Evolutionary conservation across 345 rosid genomes (phyloP).

Genomic region (Nephelium lappaceum): DNA sequence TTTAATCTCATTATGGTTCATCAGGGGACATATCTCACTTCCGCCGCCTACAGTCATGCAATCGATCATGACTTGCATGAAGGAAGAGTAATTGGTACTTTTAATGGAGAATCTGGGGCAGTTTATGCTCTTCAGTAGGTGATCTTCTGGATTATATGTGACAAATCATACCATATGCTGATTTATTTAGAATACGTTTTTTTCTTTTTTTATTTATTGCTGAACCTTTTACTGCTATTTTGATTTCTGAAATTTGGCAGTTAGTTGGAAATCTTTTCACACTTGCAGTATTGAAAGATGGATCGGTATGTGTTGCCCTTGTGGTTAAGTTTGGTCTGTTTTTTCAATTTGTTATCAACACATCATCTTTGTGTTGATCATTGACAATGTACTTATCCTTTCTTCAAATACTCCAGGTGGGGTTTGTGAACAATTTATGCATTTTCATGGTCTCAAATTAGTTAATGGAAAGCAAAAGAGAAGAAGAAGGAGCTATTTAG

Average conservation of each 20-base stretch:
- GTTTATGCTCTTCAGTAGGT: conserved; percentile 88
- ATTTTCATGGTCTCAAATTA: background rate
- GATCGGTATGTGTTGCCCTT: conserved; percentile 42
- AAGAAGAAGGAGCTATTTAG: background rate
- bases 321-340: background rate
- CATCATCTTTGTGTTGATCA: background rate
- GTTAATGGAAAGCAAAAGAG: background rate
- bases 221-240: conserved; percentile 6
- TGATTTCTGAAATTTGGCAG: conserved; percentile 44
- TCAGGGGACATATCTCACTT: conserved; percentile 93
- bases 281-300: conserved; percentile 64
- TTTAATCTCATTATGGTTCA: too few species aligned
- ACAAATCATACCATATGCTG: background rate
- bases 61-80: conserved; percentile 56
- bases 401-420: background rate
- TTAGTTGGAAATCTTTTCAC: conserved; percentile 86
- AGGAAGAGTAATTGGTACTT: conserved; percentile 73
- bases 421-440: background rate
- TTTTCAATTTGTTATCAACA: background rate
- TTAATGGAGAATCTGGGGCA: conserved; percentile 95
- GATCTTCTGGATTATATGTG: conserved; percentile 16
- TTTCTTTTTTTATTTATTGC: conserved; percentile 9
- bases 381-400: background rate
- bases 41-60: conserved; percentile 79
- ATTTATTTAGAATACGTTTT: conserved; percentile 1